Evolutionary conservation across 108 stramenopile genomes (phyloP).

Genomic region (Thalassiosira profunda): DNA sequence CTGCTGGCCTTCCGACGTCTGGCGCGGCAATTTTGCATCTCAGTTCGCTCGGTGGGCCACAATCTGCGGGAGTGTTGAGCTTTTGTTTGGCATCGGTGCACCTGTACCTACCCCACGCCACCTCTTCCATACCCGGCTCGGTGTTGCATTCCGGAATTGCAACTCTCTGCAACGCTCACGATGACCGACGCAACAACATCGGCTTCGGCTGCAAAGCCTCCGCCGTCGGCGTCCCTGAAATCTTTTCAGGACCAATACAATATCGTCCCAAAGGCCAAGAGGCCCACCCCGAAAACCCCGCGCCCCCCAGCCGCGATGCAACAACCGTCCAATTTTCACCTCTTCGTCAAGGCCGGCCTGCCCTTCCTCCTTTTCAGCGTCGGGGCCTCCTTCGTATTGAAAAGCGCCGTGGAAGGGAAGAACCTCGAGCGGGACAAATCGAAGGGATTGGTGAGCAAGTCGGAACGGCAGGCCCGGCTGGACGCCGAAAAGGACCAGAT

Average conservation of each 20-base stretch:
- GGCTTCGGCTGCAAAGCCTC: no score
- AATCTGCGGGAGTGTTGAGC: no score
- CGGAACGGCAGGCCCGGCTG: constrained; percentile 79
- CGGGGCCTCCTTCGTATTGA: constrained; percentile 78
- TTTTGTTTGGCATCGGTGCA: no score
- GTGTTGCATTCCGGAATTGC: no score
- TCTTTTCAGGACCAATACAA: constrained; percentile 1
- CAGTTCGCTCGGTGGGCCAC: no score
- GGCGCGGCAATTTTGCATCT: no score
- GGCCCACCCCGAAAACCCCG: not conserved
- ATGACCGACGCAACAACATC: no score
- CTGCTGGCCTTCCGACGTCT: no score
- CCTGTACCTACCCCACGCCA: no score
- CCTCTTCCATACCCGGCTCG: no score
- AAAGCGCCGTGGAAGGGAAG: constrained; percentile 86
- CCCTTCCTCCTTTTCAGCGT: constrained; percentile 86
- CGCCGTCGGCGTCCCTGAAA: no score
- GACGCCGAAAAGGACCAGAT: constrained; percentile 87
- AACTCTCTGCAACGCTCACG: no score
- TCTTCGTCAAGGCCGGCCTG: constrained; percentile 75
- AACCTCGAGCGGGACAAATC: constrained; percentile 80
- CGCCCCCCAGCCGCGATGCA: constrained; percentile 17
- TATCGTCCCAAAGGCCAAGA: not conserved
- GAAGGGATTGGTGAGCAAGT: constrained; percentile 77
- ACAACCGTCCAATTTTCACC: constrained; percentile 47